phyloP scores from a whole-genome alignment of 164 flowering plant species.

The Sedum album region DNA sequence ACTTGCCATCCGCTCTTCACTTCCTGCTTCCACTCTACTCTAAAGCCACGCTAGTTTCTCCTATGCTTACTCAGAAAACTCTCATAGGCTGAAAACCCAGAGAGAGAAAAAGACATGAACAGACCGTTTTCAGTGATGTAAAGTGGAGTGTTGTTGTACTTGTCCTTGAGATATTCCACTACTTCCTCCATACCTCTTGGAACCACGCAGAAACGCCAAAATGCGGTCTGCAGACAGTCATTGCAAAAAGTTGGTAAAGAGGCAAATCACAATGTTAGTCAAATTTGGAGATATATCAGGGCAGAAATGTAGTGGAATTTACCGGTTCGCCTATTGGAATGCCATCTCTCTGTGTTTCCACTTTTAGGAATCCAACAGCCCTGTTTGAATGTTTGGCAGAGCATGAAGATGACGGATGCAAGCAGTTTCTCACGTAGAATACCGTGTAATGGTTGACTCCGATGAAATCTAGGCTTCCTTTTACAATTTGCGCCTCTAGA shows the following conservation, averaged over 20 bases:
- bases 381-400: constrained; percentile 14
- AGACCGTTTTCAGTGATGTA: not conserved
- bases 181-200: not conserved
- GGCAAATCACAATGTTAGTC: not conserved
- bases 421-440: constrained; percentile 38
- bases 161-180: not conserved
- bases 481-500: constrained; percentile 17
- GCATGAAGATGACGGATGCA: constrained; percentile 32
- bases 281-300: not conserved
- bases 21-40: too few species aligned
- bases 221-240: not conserved
- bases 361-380: constrained; percentile 27
- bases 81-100: too few species aligned
- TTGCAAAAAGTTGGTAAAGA: not conserved
- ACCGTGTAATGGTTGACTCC: constrained; percentile 39
- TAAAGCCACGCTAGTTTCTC: too few species aligned
- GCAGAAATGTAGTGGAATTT: constrained; percentile 4
- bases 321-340: constrained; percentile 46
- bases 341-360: constrained; percentile 26
- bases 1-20: too few species aligned
- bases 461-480: constrained; percentile 31
- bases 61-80: too few species aligned
- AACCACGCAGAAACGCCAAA: not conserved
- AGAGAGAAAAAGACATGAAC: not conserved
- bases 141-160: not conserved